Base-by-base conservation (phyloP, 768 basidiomycete species). In the Fistulinella prunicolor region DNA sequence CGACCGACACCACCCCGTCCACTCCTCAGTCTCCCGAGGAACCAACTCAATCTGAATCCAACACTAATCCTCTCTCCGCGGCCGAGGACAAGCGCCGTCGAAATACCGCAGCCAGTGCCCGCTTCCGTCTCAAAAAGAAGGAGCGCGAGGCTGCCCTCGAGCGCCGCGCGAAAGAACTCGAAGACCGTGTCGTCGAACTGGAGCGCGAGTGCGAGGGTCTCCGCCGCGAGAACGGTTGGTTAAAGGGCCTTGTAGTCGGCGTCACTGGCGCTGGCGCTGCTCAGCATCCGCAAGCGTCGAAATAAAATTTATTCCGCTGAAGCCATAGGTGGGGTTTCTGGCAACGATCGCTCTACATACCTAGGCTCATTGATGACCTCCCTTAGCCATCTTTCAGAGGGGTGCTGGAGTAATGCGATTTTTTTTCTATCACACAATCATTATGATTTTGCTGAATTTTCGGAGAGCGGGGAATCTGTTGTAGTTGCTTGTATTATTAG, bases 91-190 rank as follows among this genome's bases (percentile, higher is more conserved):
- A 95, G 64, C 85, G 93, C n/a, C 79, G 92, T 49, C 75, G 93
- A 38, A 96, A 96, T 65, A 96, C 93, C 0, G 90, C 90, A 1
- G 93, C 93, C 0, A 91, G 88, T 44, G 93, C 93, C 26, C 87
- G 93, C 8, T 96, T 96, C 77, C 80, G 93, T 50, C 69, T 92
- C 61, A 96, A 95, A 79, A 96, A 96, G 77, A 96, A 96, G 74
- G 91, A 94, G 69, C 78, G 94, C 13, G 94, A 96, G 70, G 85
- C 82, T 2, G 93, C 94, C 14, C 73, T 95, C 19, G 94, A 95
- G 70, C 78, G 76, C 36, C 84, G 82, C 59, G 82, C 88, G 14
- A 92, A 91, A 71, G 91, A 94, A 62, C 76, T 95, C 14, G 88
- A 92, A 62, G 72, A 73, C 0, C 80, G 85, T 44, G 89, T 94